Conservation (phyloP, 345 rosid genomes). For the Eutrema japonicum region DNA sequence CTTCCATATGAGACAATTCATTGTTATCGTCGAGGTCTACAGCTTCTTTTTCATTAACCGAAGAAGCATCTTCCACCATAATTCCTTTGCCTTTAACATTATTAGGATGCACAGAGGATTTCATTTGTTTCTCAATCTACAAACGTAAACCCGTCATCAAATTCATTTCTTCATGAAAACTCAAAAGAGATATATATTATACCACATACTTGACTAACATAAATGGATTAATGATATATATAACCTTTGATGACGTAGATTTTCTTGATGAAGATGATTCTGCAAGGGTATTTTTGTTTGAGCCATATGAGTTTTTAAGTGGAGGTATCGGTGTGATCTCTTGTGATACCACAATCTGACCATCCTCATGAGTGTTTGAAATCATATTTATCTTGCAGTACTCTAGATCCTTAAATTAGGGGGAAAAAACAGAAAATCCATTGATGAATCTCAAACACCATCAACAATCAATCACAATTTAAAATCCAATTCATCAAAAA, state of each 20-base stretch:
- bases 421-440: not conserved
- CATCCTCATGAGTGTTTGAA: slow-evolving; percentile 7
- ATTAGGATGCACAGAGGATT: slow-evolving; percentile 22
- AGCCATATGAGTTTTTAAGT: not conserved
- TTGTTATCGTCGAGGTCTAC: not conserved
- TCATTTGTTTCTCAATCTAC: slow-evolving; percentile 44
- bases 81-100: not conserved
- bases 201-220: not conserved
- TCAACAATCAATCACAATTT: not conserved
- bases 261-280: slow-evolving; percentile 34
- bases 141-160: slow-evolving; percentile 17
- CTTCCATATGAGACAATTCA: not conserved
- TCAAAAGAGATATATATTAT: slow-evolving; percentile 2
- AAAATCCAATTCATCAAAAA: slow-evolving; percentile 1
- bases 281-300: slow-evolving; percentile 33
- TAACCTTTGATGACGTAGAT: slow-evolving; percentile 38
- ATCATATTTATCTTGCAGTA: not conserved
- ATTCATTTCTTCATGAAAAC: slow-evolving; percentile 9
- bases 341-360: not conserved
- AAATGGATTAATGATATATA: not conserved
- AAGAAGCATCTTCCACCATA: not conserved
- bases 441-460: not conserved
- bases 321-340: not conserved
- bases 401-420: slow-evolving; percentile 5
- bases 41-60: not conserved